Base-by-base conservation (phyloP, 2,329 filamentous ascomycete species). In the Cladophialophora psammophila region DNA sequence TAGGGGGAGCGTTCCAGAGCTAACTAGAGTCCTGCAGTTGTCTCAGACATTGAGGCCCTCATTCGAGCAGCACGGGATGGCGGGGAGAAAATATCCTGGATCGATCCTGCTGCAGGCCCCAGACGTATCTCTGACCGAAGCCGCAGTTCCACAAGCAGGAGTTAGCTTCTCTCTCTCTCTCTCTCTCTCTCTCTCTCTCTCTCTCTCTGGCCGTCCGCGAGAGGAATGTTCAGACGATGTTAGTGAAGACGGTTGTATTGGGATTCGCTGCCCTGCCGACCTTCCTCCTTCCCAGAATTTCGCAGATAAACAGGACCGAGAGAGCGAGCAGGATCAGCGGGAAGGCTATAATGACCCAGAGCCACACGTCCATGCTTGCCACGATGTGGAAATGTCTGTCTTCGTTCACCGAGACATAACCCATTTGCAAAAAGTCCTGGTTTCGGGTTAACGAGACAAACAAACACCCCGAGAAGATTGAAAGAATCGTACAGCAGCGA, bases 401-500 rank as follows among this genome's bases (percentile, higher is more conserved):
- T 6, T 55, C 7, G 18, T 50, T 26, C 53, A 55, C 53, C 31
- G 53, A 34, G 31, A 55, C 53, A n/a, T 55, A 55, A 5, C 53
- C 53, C 53, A 55, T 55, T n/a, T 55, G 53, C 53, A 55, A 26
- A 18, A 55, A 55, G 53, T 55, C 53, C 53, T 55, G 53, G 31
- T 4, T 8, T 6, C 12, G 35, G 34, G 53, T 55, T 35, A 55
- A 26, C 53, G 13, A 55, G 7, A 12, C 9, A 26, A 35, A 55
- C n/a, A 8, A 8, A 45, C 12, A 45, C 12, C 2, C 53, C 31
- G 5, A 26, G 34, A 35, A 20, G 31, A 35, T n/a, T n/a, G 20
- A 7, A 3, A 9, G 3, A 55, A 15, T 55, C 13, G 4, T 55
- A 55, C 53, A 15, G 53, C 53, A 18, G 53, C 53, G 35, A 55